phyloP scores from a whole-genome alignment of 768 basidiomycete genomes.

The Cytidiella melzeri region DNA sequence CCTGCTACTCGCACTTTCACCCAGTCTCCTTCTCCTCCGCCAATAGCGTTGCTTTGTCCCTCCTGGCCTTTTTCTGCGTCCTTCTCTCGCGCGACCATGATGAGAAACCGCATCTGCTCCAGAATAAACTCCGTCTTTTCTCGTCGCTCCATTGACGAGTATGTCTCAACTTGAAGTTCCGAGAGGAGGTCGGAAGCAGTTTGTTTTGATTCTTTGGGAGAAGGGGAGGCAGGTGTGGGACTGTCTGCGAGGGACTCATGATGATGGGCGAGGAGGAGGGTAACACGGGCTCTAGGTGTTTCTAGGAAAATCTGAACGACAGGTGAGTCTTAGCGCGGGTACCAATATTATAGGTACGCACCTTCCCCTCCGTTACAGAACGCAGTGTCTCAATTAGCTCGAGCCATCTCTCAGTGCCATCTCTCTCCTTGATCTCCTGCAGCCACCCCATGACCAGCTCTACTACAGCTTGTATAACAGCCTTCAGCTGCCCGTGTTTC shows the following conservation, averaged over 20 bases:
- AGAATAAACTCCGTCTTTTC: constrained; percentile 99
- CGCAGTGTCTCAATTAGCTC: constrained; percentile 86
- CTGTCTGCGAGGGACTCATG: constrained; percentile 66
- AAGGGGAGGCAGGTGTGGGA: constrained; percentile 32
- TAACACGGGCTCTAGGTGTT: constrained; percentile 92
- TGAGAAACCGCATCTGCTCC: constrained; percentile 92
- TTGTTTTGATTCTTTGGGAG: constrained; percentile 62
- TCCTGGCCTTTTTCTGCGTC: constrained; percentile 57
- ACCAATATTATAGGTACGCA: constrained; percentile 27
- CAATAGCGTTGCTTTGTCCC: constrained; percentile 52
- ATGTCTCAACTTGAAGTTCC: constrained; percentile 97
- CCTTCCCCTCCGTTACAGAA: constrained; percentile 95
- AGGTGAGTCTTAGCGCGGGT: too few relatives aligned
- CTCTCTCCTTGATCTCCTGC: constrained; percentile 60
- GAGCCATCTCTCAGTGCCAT: constrained; percentile 74
- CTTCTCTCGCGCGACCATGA: constrained; percentile 70
- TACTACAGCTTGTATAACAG: constrained; percentile 84
- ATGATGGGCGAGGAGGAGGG: constrained; percentile 77
- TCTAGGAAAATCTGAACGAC: constrained; percentile 82
- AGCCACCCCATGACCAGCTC: constrained; percentile 82
- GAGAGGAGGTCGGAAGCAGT: constrained; percentile 88
- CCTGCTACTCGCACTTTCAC: constrained; percentile 87
- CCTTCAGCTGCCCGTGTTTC: constrained; percentile 97
- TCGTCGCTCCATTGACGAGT: constrained; percentile 94
- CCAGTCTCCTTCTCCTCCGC: constrained; percentile 87